Base-by-base conservation (phyloP, 129 eudicot species). In the Lactuca sativa region DNA sequence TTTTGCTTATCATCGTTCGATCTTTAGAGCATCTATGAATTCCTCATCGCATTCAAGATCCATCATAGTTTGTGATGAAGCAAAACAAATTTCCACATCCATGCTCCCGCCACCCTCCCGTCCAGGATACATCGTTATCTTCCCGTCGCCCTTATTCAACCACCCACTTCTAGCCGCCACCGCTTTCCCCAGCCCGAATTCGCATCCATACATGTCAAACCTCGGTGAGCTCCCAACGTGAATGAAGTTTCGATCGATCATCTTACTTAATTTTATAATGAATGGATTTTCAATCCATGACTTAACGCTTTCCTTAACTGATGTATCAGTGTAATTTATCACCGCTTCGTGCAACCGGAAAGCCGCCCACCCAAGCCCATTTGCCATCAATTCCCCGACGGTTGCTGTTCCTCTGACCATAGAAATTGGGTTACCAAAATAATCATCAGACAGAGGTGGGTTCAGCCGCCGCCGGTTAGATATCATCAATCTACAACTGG, bases 291-390 rank as follows among this genome's bases (percentile, higher is more conserved):
- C 69, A 25, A 64, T 38, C 82, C 81, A 75, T 4, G 54, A 32
- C 69, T 51, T 36, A 2, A 44, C 66, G 3, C 30, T 10, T 3
- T 53, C 63, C 18, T 41, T 78, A 37, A 75, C 54, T 13, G 48
- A 67, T 5, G 18, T 41, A 21, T 77, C 59, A 3, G 67, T 68
- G 4, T 69, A 70, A 12, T 55, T 68, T 2, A 38, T 61, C n/a
- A 81, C 78, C 51, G 73, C 76, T 33, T 62, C 57, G 32, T 82
- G 73, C 52, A 82, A 44, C 70, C 31, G 38, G 6, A 71, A 32
- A 16, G 90, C 90, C 7, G 80, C 83, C 86, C 84, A 71, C 18
- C 86, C 84, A 7, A 78, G 44, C 40, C 86, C 84, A 15, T 68
- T 59, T 17, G 21, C 62, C 37, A 63, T 38, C 48, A 85, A 47